Evolutionary conservation across 495 filamentous ascomycete genomes (phyloP).

Genomic region (Bombardia bombarda): DNA sequence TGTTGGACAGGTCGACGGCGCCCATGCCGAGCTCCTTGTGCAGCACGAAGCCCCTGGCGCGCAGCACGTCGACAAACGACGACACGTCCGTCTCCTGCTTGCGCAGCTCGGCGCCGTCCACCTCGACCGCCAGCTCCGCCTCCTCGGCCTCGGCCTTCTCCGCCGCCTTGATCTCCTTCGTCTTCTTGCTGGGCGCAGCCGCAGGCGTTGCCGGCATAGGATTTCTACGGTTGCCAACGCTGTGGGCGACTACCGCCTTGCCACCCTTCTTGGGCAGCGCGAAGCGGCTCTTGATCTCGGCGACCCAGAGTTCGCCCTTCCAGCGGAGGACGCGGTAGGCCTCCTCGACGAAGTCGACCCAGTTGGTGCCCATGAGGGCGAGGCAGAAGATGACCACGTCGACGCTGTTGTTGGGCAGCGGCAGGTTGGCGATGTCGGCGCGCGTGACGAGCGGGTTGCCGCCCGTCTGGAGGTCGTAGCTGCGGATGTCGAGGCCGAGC

Average conservation of each 20-base stretch:
- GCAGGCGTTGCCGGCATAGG: slow-evolving; percentile 2
- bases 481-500: slow-evolving; percentile 30
- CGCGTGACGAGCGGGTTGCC: slow-evolving; percentile 65
- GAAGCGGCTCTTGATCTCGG: slow-evolving; percentile 92
- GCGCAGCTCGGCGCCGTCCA: slow-evolving; percentile 41
- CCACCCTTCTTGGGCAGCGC: slow-evolving; percentile 40
- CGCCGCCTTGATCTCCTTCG: slow-evolving; percentile 24
- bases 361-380: slow-evolving; percentile 97
- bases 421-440: slow-evolving; percentile 81
- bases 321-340: slow-evolving; percentile 83
- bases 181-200: slow-evolving; percentile 42
- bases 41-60: slow-evolving; percentile 69
- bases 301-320: slow-evolving; percentile 92
- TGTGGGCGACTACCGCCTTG: slow-evolving; percentile 51
- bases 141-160: slow-evolving; percentile 38
- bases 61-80: slow-evolving; percentile 80
- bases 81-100: slow-evolving; percentile 71
- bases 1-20: slow-evolving; percentile 75
- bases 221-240: slow-evolving; percentile 49
- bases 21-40: slow-evolving; percentile 42
- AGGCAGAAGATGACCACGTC: slow-evolving; percentile 91
- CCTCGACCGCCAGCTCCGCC: slow-evolving; percentile 41
- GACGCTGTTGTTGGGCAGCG: slow-evolving; percentile 58
- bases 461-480: slow-evolving; percentile 47
- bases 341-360: slow-evolving; percentile 91